Percentiles rank a stretch among this genome's conserved stretches.
Evolutionary conservation across 352 stramenopile species (phyloP).

Genomic region (Discostella stelligera): DNA sequence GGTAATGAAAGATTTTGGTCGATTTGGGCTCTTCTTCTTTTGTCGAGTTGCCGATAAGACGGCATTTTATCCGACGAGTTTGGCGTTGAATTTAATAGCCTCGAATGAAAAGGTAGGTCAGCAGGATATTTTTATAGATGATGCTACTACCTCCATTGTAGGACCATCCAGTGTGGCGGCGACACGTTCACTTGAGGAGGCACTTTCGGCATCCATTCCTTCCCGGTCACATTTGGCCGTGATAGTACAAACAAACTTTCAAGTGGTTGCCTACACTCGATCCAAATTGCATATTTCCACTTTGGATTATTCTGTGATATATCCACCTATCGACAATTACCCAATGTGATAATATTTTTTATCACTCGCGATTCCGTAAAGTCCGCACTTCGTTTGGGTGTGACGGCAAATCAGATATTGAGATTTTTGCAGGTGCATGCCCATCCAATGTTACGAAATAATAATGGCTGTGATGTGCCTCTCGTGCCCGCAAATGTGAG

Average conservation of each 20-base stretch:
- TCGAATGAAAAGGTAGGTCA: constrained; percentile 33
- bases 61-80: constrained; percentile 76
- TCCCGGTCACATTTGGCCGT: constrained; percentile 72
- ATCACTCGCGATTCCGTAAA: constrained; percentile 77
- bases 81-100: constrained; percentile 74
- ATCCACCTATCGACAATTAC: constrained; percentile 62
- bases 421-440: constrained; percentile 79
- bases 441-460: constrained; percentile 69
- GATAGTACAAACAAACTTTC: constrained; percentile 81
- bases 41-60: constrained; percentile 61
- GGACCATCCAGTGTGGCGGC: constrained; percentile 29
- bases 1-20: constrained; percentile 69
- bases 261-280: constrained; percentile 72
- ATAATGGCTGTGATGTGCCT: constrained; percentile 37
- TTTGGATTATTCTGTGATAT: constrained; percentile 73
- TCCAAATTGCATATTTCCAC: constrained; percentile 65
- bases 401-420: constrained; percentile 79
- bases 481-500: constrained; percentile 63
- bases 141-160: not conserved
- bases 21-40: constrained; percentile 73
- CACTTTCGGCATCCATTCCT: constrained; percentile 55
- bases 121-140: not conserved
- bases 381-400: constrained; percentile 68
- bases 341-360: constrained; percentile 78
- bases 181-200: constrained; percentile 54